Percentiles rank a stretch among this genome's conserved stretches.
These are phyloP conservation scores for Pyrus hybrid DNA, from an alignment of 331 rosid species.

Conservation along the genomic window DNA sequence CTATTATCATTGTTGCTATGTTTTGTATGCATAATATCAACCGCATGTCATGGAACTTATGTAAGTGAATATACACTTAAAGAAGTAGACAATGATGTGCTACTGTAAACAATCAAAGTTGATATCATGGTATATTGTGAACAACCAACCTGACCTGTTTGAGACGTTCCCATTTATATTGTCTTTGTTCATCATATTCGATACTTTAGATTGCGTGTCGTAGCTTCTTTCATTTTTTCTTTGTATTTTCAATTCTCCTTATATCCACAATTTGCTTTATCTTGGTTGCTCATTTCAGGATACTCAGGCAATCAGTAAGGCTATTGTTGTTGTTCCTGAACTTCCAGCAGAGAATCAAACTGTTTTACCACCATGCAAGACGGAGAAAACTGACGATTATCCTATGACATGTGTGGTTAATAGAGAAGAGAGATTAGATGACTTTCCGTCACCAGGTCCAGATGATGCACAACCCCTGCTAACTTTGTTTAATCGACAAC, in stretches of 20 bases:
- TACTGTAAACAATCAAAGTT: not conserved
- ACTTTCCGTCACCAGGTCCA: conserved; percentile 25
- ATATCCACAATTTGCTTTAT: conserved; percentile 1
- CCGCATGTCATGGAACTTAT: too few species aligned
- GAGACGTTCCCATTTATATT: not conserved
- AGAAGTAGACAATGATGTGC: not conserved
- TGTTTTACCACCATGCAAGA: conserved; percentile 56
- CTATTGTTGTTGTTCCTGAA: conserved; percentile 44
- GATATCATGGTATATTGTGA: not conserved
- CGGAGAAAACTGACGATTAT: conserved; percentile 60
- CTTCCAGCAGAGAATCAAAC: conserved; percentile 55
- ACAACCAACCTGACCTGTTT: not conserved
- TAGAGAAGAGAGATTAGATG: conserved; percentile 53
- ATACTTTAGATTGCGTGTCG: not conserved
- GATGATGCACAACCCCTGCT: conserved; percentile 29
- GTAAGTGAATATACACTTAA: not conserved
- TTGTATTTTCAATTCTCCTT: conserved; percentile 1
- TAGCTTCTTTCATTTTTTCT: not conserved
- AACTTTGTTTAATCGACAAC: conserved; percentile 44
- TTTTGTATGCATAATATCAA: not conserved
- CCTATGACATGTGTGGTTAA: conserved; percentile 36
- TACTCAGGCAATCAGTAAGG: conserved; percentile 37
- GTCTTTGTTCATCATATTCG: not conserved
- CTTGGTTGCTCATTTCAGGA: conserved; percentile 44
- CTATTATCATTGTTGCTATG: not conserved